Conservation (phyloP, 371 early-diverging fungal genomes). For the Cokeromyces recurvatus region DNA sequence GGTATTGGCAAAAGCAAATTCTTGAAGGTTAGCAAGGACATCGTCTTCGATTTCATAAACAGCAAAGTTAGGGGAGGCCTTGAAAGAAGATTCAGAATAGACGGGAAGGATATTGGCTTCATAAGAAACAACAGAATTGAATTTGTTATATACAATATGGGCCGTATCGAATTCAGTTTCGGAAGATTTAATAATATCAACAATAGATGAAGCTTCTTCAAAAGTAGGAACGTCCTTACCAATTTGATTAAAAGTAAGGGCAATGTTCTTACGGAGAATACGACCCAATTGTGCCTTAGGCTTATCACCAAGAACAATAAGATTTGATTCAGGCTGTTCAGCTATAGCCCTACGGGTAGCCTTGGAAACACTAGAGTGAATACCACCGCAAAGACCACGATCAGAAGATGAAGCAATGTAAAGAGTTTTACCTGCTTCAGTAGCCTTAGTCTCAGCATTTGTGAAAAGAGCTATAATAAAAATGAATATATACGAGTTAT, state of each 20-base stretch:
- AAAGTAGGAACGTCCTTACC: slow-evolving; percentile 90
- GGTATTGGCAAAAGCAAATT: slow-evolving; percentile 92
- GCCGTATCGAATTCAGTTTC: slow-evolving; percentile 69
- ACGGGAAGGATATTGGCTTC: slow-evolving; percentile 70
- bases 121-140: slow-evolving; percentile 91
- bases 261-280: slow-evolving; percentile 68
- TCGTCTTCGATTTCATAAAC: slow-evolving; percentile 91
- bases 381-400: slow-evolving; percentile 98
- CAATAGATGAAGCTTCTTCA: slow-evolving; percentile 82
- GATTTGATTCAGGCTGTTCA: slow-evolving; percentile 49
- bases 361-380: slow-evolving; percentile 95
- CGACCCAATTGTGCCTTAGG: slow-evolving; percentile 88
- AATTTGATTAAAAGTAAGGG: slow-evolving; percentile 84
- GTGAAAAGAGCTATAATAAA: slow-evolving; percentile 75
- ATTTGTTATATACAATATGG: slow-evolving; percentile 90
- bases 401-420: slow-evolving; percentile 91
- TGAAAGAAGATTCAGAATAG: slow-evolving; percentile 68
- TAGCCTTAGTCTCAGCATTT: slow-evolving; percentile 69
- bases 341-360: slow-evolving; percentile 66
- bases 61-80: slow-evolving; percentile 81
- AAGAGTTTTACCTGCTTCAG: slow-evolving; percentile 56
- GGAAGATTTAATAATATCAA: slow-evolving; percentile 68
- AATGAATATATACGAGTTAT: no score
- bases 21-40: slow-evolving; percentile 83
- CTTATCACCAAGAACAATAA: slow-evolving; percentile 91